Percentiles rank a stretch among this genome's conserved stretches.
phyloP scores from a whole-genome alignment of 140 eudicot genomes.

The Bidens hawaiensis region DNA sequence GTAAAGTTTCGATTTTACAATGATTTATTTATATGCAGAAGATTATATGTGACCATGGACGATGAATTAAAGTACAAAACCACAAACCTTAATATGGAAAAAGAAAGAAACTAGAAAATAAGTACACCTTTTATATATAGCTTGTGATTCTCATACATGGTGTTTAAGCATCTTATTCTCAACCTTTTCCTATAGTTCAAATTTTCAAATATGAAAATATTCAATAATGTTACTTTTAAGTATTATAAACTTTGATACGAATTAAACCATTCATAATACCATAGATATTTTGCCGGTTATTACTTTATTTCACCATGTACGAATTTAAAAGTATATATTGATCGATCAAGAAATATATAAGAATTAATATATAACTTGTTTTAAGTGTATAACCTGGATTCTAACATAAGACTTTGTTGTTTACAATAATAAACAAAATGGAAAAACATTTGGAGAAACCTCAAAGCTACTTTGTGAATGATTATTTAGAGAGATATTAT shows the following conservation, averaged over 20 bases:
- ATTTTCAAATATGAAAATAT: background rate
- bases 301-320: background rate
- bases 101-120: background rate
- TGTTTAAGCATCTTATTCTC: conserved; percentile 28
- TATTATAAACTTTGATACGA: background rate
- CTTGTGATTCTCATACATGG: background rate
- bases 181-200: background rate
- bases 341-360: background rate
- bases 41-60: conserved; percentile 8
- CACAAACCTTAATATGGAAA: conserved; percentile 12
- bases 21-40: background rate
- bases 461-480: conserved; percentile 24
- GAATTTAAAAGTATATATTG: background rate
- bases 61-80: conserved; percentile 2
- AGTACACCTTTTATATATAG: background rate
- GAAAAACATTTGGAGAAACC: background rate
- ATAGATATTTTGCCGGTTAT: background rate
- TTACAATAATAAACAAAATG: background rate
- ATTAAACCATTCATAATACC: background rate
- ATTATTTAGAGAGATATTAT: conserved; percentile 13
- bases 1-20: background rate
- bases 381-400: too few relatives aligned
- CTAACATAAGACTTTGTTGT: too few relatives aligned
- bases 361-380: background rate
- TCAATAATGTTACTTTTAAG: conserved; percentile 3